Conservation (phyloP, 2,329 filamentous ascomycete genomes). For the Aspergillus novoparasiticus region DNA sequence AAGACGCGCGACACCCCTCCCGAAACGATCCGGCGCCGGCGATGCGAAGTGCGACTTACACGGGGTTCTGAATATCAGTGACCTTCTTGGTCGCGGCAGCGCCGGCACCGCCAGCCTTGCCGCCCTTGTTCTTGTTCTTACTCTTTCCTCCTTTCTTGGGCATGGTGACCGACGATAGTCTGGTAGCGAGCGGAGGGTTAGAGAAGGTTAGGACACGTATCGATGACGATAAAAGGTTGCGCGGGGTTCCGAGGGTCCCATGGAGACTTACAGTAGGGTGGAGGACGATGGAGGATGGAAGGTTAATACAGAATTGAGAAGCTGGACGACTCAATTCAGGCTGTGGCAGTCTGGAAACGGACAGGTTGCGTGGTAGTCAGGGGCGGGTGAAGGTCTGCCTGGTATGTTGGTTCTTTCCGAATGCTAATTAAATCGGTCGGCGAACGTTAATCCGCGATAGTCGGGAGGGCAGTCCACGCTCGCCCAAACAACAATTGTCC, state of each 20-base stretch:
- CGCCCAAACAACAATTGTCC: background rate
- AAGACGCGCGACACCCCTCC: background rate
- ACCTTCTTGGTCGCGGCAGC: constrained; percentile 26
- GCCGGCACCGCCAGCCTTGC: constrained; percentile 25
- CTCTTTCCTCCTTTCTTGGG: constrained; percentile 38
- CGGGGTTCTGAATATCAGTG: constrained; percentile 31
- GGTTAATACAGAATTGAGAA: background rate
- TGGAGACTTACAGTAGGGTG: constrained; percentile 17
- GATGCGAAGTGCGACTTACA: constrained; percentile 32
- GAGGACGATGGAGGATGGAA: background rate
- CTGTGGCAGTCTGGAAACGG: constrained; percentile 5
- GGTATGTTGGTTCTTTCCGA: constrained; percentile 25
- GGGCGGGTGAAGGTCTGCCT: constrained; percentile 14
- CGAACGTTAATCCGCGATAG: constrained; percentile 27
- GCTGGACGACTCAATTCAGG: background rate
- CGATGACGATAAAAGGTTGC: constrained; percentile 12
- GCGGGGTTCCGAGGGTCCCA: constrained; percentile 4
- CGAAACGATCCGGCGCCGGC: background rate
- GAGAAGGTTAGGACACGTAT: constrained; percentile 11
- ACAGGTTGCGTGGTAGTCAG: constrained; percentile 16
- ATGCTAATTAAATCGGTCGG: constrained; percentile 25
- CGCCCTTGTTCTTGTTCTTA: constrained; percentile 33
- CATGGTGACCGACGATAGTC: constrained; percentile 27
- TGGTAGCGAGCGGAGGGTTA: constrained; percentile 9
- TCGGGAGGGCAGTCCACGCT: constrained; percentile 4